Percentiles rank a stretch among this genome's conserved stretches.
phyloP scores from a whole-genome alignment of 2,329 filamentous ascomycete species.

The Cladophialophora yegresii region DNA sequence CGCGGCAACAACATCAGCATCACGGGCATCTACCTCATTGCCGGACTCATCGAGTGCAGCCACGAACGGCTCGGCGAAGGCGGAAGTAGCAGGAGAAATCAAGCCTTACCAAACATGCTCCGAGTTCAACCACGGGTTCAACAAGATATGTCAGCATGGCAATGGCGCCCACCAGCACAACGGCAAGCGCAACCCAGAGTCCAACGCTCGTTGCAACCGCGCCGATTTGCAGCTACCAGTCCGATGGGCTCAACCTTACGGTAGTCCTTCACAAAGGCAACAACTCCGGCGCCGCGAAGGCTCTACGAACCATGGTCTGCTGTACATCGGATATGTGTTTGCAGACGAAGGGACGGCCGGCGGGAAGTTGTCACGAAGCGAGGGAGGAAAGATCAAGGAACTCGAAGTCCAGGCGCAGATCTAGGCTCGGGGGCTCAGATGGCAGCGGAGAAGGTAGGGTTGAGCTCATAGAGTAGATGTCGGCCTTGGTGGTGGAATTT shows the following conservation, averaged over 20 bases:
- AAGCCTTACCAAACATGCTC: neutral
- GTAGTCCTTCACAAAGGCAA: neutral
- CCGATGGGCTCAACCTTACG: neutral
- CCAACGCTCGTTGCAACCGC: neutral
- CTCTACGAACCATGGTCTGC: neutral
- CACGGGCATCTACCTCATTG: neutral
- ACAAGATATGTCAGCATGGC: neutral
- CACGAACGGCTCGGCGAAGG: neutral
- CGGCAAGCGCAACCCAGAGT: no score
- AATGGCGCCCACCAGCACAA: no score
- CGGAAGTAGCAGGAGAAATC: neutral
- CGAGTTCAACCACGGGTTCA: neutral
- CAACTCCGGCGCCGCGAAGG: neutral
- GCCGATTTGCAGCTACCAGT: neutral
- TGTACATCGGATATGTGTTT: conserved; percentile 3
- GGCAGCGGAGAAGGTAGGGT: neutral
- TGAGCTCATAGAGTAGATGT: neutral
- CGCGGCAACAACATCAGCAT: neutral
- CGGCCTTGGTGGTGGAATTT: neutral
- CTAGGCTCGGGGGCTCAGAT: neutral
- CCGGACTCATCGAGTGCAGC: neutral
- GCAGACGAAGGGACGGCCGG: neutral
- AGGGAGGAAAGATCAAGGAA: neutral
- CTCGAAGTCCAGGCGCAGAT: neutral
- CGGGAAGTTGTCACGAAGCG: neutral